These are phyloP conservation scores for Sambucus nigra DNA, from an alignment of 129 eudicot species.

Conservation along the genomic window DNA sequence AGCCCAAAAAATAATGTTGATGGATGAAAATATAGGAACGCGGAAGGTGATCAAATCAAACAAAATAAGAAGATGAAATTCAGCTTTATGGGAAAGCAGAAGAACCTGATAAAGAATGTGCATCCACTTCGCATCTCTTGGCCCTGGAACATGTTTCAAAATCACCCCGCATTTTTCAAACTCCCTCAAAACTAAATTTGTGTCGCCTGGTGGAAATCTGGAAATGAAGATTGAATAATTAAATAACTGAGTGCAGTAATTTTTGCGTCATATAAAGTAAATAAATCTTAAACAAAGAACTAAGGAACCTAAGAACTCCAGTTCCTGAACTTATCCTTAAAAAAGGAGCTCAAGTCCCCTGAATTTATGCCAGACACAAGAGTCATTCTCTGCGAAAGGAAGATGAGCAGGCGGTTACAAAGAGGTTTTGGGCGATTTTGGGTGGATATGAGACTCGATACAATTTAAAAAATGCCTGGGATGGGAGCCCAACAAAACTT, in stretches of 20 bases:
- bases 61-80: conserved; percentile 1
- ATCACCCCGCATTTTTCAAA: conserved; percentile 89
- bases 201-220: conserved; percentile 87
- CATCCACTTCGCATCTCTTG: conserved; percentile 97
- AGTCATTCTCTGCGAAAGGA: no score
- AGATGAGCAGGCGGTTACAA: no score
- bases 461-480: no score
- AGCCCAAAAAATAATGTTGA: no score
- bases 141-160: conserved; percentile 85
- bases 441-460: no score
- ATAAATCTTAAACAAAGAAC: background rate
- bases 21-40: background rate
- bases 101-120: conserved; percentile 89
- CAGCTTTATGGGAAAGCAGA: conserved; percentile 6
- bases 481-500: no score
- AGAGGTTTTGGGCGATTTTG: no score
- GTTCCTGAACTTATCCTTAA: no score
- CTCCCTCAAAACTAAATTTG: conserved; percentile 86
- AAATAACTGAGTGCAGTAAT: background rate
- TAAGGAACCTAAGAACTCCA: no score
- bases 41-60: background rate
- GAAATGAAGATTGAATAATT: background rate
- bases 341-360: background rate
- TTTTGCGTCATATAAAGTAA: background rate
- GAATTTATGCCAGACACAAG: background rate